Evolutionary conservation across 108 stramenopile species (phyloP).

Genomic region (Conticribra guillardii): DNA sequence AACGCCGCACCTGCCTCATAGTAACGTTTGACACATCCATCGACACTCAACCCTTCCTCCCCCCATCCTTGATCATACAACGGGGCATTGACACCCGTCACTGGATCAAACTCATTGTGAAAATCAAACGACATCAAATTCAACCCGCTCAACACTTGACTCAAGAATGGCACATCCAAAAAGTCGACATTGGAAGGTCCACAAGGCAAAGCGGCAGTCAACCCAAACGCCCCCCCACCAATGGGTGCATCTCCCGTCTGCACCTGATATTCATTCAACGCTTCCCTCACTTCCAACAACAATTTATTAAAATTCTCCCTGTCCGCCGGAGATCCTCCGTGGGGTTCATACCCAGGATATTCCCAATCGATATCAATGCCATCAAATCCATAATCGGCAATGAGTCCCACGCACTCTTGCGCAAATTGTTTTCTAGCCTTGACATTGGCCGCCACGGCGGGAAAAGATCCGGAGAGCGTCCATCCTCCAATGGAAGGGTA

Average conservation of each 20-base stretch:
- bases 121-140: conserved; percentile 45
- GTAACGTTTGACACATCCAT: conserved; percentile 46
- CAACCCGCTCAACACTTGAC: conserved; percentile 30
- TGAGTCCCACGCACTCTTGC: conserved; percentile 27
- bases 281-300: conserved; percentile 18
- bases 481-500: conserved; percentile 36
- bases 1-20: conserved; percentile 29
- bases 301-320: conserved; percentile 30
- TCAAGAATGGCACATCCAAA: conserved; percentile 25
- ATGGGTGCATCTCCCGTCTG: conserved; percentile 28
- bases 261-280: conserved; percentile 19
- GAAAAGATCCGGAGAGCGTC: conserved; percentile 26
- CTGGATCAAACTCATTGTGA: conserved; percentile 25
- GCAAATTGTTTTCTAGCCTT: conserved; percentile 26
- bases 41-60: conserved; percentile 37
- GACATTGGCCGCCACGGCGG: conserved; percentile 24
- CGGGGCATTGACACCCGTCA: conserved; percentile 34
- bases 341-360: conserved; percentile 34
- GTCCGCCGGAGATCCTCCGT: conserved; percentile 23
- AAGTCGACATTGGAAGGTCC: conserved; percentile 29
- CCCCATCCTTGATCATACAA: conserved; percentile 47
- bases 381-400: conserved; percentile 45
- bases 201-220: conserved; percentile 24
- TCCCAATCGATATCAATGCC: conserved; percentile 43
- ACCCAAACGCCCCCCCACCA: conserved; percentile 23